Evolutionary conservation across 139 green algal species (phyloP), one percentile per base, ranked within the genome.

Genomic region (Picochlorum sp.): DNA sequence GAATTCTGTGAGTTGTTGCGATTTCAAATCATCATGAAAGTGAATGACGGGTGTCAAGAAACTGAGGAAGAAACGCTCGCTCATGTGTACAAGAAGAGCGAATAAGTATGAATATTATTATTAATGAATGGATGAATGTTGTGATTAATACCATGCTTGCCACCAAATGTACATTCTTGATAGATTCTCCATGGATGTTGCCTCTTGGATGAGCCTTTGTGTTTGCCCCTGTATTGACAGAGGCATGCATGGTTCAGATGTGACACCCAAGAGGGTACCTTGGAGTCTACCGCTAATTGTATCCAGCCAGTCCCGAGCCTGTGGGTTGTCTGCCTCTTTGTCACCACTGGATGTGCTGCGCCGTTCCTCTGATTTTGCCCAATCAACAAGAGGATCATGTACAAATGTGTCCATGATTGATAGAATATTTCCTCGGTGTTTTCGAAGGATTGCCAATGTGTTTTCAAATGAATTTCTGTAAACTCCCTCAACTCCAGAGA

Each of bases 311-410:
- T 95, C 86, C 67, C 85, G 80, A 49, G 87, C 88, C 45, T 86
- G 62, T 9, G 83, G 72, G 67, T 90, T 89, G 44, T 85, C 78
- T 4, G 38, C 44, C 54, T 85, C 75, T 70, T 37, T 55, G 37
- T 57, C 62, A 56, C 7, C 20, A 30, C 24, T 31, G 45, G 24
- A 31, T 41, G 34, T 60, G 26, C 55, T 26, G 8, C 56, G 18
- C 13, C 13, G 47, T 26, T 45, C 24, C 15, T 63, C 47, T 34
- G 14, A 18, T 15, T 24, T 18, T 1, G 21, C 15, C 92, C 92
- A 98, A 67, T 98, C 92, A 60, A 97, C 86, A 59, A 98, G 77
- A 3, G 92, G 92, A 77, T 98, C 92, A 64, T 97, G 87, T 51
- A 98, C 82, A 64, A 98, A 98, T 5, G 92, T 97, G 71, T 98